These are phyloP conservation scores for Echium plantagineum DNA, from an alignment of 257 asterid genomes.

Conservation along the genomic window DNA sequence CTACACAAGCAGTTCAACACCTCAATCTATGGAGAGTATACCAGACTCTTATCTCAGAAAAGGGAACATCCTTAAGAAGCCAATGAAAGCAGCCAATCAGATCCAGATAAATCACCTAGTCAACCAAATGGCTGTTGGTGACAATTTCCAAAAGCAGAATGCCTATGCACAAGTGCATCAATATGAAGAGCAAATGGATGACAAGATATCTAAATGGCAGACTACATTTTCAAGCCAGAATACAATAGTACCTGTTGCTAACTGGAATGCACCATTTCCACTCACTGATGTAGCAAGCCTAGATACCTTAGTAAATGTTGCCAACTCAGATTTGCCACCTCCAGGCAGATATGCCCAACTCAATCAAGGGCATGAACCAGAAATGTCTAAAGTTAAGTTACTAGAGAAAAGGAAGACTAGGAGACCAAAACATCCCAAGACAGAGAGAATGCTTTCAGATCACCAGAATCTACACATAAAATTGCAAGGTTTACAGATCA, in stretches of 20 bases:
- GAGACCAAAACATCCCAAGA: slow-evolving; percentile 22
- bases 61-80: slow-evolving; percentile 17
- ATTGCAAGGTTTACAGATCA: slow-evolving; percentile 34
- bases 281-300: slow-evolving; percentile 12
- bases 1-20: slow-evolving; percentile 20
- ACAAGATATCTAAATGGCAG: slow-evolving; percentile 13
- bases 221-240: slow-evolving; percentile 24
- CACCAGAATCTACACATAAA: slow-evolving; percentile 25
- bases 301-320: neutral
- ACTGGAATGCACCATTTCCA: slow-evolving; percentile 23
- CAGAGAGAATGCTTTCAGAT: slow-evolving; percentile 22
- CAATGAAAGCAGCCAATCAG: slow-evolving; percentile 14
- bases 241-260: slow-evolving; percentile 14
- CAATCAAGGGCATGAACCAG: slow-evolving; percentile 20
- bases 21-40: slow-evolving; percentile 15
- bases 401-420: slow-evolving; percentile 17
- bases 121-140: slow-evolving; percentile 13
- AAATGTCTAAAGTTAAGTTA: slow-evolving; percentile 17
- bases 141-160: slow-evolving; percentile 22
- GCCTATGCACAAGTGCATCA: slow-evolving; percentile 15
- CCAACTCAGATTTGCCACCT: neutral
- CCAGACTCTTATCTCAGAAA: slow-evolving; percentile 17
- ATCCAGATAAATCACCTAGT: slow-evolving; percentile 11
- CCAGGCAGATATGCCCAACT: neutral
- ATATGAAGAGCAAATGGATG: slow-evolving; percentile 20